Base-by-base conservation (phyloP, 225 moss, liverwort and hornwort genomes). In the Marchantia paleacea region DNA sequence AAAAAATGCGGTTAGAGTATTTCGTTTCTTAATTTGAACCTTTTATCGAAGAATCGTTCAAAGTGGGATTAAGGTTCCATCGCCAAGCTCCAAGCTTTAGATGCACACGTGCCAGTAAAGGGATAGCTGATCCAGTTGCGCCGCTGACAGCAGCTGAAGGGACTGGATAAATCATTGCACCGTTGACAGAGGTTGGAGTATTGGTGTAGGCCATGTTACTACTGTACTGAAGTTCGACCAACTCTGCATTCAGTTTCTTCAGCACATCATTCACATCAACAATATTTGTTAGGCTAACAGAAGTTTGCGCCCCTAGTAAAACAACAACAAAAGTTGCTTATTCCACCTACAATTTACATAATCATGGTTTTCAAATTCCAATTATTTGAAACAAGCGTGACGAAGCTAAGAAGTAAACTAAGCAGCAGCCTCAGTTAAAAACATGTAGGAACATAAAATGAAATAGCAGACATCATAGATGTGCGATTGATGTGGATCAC, bases 11-110 rank as follows among this genome's bases (percentile, higher is more conserved):
- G 28, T 63, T n/a, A 22, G 0, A 25, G n/a, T 16, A 31, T 3
- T 47, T 48, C 20, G 29, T 25, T 11, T 74, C 7, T 3, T 19
- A 14, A 18, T 62, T 20, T 11, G 29, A 51, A 97, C 97, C 94
- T 92, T 84, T 85, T 68, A 99, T 90, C 73, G 92, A 84, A 22
- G 91, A 85, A 10, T 92, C 90, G 75, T 95, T 95, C 81, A 99
- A 88, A 75, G 77, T 80, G 62, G 92, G 89, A 52, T 91, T 86
- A 29, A 99, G 87, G 67, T 87, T 84, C 91, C 91, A 99, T 76
- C 85, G 92, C 99, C 99, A 99, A 66, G 90, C 85, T 85, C 99
- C 99, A 65, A 99, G 88, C 75, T 99, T 99, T 79, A 99, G 80
- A 81, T 91, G 90, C 18, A 99, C 88, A 69, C 95, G 92, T 19